Evolutionary conservation across 2,329 filamentous ascomycete species (phyloP).

Genomic region (Fusarium penzigii): DNA sequence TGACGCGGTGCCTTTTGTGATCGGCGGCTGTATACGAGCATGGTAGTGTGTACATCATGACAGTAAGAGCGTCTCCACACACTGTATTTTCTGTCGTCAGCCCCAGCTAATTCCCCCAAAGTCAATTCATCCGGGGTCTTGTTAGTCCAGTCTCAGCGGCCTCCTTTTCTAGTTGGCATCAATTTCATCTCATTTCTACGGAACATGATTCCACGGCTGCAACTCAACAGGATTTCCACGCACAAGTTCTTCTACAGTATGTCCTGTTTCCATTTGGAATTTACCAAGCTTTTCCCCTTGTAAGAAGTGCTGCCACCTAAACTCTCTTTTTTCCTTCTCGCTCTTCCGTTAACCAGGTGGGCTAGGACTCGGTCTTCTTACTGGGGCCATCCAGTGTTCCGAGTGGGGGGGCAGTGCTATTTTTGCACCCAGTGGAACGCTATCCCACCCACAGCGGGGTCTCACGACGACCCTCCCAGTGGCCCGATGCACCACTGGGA

Average conservation of each 20-base stretch:
- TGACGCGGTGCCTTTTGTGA: background rate
- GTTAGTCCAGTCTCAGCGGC: conserved; percentile 10
- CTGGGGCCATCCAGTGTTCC: conserved; percentile 1
- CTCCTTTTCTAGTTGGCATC: background rate
- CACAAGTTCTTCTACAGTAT: too few species aligned
- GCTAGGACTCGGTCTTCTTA: conserved; percentile 4
- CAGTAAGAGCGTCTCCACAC: background rate
- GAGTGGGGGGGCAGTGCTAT: conserved; percentile 23
- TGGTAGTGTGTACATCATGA: background rate
- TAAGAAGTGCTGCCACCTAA: too few species aligned
- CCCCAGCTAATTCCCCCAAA: conserved; percentile 4
- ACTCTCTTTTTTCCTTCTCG: too few species aligned
- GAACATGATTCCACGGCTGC: too few species aligned
- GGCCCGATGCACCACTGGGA: background rate
- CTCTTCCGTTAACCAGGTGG: too few species aligned
- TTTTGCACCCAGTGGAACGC: conserved; percentile 22
- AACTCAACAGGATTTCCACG: too few species aligned
- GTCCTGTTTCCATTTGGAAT: too few species aligned
- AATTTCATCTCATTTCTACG: too few species aligned
- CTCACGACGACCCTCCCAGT: background rate
- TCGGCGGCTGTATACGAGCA: background rate
- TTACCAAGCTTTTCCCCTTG: too few species aligned
- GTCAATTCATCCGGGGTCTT: background rate
- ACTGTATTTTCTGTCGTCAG: background rate
- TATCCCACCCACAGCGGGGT: conserved; percentile 17